Percentiles rank a stretch among this genome's conserved stretches.
These are phyloP conservation scores for Arthrinium puccinioides DNA, from an alignment of 2,329 filamentous ascomycete genomes.

Conservation along the genomic window DNA sequence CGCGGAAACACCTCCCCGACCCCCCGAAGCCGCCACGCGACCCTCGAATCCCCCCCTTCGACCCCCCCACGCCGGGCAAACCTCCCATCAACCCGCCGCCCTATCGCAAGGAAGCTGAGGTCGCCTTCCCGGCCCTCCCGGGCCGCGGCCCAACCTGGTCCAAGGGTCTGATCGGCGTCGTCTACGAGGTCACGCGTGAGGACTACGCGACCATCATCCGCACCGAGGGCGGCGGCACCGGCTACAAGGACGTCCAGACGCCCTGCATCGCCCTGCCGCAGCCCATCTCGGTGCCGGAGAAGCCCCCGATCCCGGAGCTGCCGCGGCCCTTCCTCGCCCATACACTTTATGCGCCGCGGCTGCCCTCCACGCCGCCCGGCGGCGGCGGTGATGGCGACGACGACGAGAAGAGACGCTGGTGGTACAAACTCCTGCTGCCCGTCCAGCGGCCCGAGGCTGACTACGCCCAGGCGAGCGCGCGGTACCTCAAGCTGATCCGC, in stretches of 20 bases:
- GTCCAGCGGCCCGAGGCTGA: conserved; percentile 53
- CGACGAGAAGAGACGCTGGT: conserved; percentile 31
- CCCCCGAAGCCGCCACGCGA: conserved; percentile 18
- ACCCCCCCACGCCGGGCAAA: no score
- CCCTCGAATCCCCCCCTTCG: conserved; percentile 20
- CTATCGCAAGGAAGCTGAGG: neutral
- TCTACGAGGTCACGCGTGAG: conserved; percentile 81
- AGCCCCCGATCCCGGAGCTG: conserved; percentile 44
- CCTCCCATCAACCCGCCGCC: conserved; percentile 11
- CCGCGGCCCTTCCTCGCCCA: conserved; percentile 70
- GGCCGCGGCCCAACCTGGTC: conserved; percentile 56
- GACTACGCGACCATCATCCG: conserved; percentile 85
- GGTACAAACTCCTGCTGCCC: conserved; percentile 36
- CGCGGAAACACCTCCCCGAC: conserved; percentile 39
- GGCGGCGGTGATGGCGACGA: conserved; percentile 6
- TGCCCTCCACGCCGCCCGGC: conserved; percentile 22
- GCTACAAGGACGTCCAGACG: conserved; percentile 79
- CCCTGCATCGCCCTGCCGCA: conserved; percentile 65
- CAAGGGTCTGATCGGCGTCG: conserved; percentile 82
- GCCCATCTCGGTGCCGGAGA: conserved; percentile 52
- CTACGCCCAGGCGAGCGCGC: conserved; percentile 75
- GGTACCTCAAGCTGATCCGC: conserved; percentile 76
- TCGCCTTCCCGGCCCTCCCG: conserved; percentile 10
- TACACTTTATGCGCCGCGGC: conserved; percentile 67
- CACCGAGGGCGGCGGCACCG: conserved; percentile 79